Base-by-base conservation (phyloP, 1,139 yeast genomes). In the Maudiozyma humilis region DNA sequence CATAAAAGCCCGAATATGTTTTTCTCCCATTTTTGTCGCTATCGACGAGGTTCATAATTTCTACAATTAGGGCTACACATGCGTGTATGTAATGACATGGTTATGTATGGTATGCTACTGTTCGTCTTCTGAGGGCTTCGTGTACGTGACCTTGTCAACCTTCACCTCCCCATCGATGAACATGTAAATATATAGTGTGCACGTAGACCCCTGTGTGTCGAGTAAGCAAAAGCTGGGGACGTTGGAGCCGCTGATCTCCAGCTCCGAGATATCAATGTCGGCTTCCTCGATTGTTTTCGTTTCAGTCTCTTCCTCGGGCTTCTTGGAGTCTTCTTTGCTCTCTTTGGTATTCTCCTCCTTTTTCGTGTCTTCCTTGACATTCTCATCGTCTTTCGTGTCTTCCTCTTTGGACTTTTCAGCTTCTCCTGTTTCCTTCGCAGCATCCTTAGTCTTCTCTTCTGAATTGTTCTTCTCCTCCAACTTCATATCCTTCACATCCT, bases 181-280 rank as follows among this genome's bases (percentile, higher is more conserved):
- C 14, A 93, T 84, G 68, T 91, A 91, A 48, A 91, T 84, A 64
- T 85, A 91, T 40, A 89, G 70, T 2, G 89, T 84, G 57, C 95
- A 83, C 2, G 76, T 75, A 0, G 79, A 65, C 1, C 86, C 89
- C 56, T 83, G 87, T 17, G 89, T 76, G 56, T 91, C 97, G 51
- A 91, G 62, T 38, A 91, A 71, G 57, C 96, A 88, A 63, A 91
- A 91, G 38, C 95, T 84, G 1, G 98, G 96, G n/a, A 80, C 72
- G 16, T 76, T 71, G 7, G 73, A 65, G 27, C 69, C 58, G 39
- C 60, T 59, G n/a, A 65, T 55, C 44, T 63, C 68, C 23, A 65
- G 53, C 13, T 65, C 70, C 14, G 59, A 59, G 32, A 55, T 47
- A 19, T 43, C 50, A 6, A 41, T 43, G 16, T 47, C 50, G 19